These are phyloP conservation scores for Verticillium dahliae DNA, from an alignment of 2,329 filamentous ascomycete species.

Conservation along the genomic window DNA sequence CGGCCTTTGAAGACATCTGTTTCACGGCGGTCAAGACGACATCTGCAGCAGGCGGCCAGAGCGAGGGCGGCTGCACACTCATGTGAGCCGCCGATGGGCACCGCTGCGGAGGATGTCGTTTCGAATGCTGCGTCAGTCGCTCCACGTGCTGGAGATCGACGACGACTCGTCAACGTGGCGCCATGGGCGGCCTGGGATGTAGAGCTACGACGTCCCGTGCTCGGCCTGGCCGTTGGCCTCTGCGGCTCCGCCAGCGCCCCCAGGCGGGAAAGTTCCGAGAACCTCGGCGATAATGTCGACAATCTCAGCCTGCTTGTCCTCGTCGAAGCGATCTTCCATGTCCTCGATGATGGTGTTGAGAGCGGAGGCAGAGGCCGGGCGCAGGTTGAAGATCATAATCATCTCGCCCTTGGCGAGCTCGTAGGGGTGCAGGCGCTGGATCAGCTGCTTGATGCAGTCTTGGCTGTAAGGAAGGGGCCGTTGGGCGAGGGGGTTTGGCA, in stretches of 20 bases:
- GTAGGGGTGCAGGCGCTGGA: constrained; percentile 48
- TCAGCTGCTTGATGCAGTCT: constrained; percentile 44
- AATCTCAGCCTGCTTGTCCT: constrained; percentile 53
- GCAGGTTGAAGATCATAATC: constrained; percentile 61
- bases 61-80: constrained; percentile 45
- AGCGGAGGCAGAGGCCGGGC: constrained; percentile 49
- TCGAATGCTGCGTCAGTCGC: not conserved
- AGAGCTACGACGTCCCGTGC: constrained; percentile 19
- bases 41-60: constrained; percentile 42
- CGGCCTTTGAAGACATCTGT: constrained; percentile 56
- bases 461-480: constrained; percentile 46
- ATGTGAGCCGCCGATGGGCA: constrained; percentile 19
- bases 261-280: constrained; percentile 43
- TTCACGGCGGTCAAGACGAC: constrained; percentile 44
- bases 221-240: constrained; percentile 22
- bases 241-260: constrained; percentile 17
- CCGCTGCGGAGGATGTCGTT: not conserved
- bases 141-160: not conserved
- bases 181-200: constrained; percentile 2
- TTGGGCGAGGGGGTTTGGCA: constrained; percentile 49
- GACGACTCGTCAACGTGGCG: not conserved
- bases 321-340: constrained; percentile 52
- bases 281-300: constrained; percentile 49
- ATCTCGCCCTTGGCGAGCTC: constrained; percentile 62
- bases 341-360: constrained; percentile 62